Evolutionary conservation across 2,329 filamentous ascomycete species (phyloP).

Genomic region (Colletotrichum falcatum): DNA sequence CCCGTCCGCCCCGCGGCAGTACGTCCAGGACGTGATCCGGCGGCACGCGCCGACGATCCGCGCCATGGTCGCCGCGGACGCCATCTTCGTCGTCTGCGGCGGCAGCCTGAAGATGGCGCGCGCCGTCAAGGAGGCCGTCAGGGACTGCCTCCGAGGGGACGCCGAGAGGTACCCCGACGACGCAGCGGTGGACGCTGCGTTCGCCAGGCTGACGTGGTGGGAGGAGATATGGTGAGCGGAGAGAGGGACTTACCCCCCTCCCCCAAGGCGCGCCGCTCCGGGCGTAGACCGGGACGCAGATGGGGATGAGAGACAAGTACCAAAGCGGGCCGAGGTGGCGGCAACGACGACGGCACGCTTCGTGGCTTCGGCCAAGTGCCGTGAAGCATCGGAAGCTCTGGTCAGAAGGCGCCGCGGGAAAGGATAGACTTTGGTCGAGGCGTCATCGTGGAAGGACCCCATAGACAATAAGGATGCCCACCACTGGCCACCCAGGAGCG

Average conservation of each 20-base stretch:
- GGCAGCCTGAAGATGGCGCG: slow-evolving; percentile 70
- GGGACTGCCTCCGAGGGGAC: slow-evolving; percentile 58
- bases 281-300: not conserved
- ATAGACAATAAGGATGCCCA: not conserved
- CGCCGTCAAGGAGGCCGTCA: slow-evolving; percentile 64
- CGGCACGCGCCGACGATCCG: slow-evolving; percentile 54
- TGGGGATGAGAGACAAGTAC: not conserved
- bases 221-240: slow-evolving; percentile 68
- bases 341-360: not conserved
- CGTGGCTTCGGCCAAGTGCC: not conserved
- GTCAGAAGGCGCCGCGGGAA: not conserved
- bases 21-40: slow-evolving; percentile 67
- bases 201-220: slow-evolving; percentile 60
- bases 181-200: slow-evolving; percentile 52
- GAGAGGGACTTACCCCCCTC: too few relatives aligned
- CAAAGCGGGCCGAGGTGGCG: not conserved
- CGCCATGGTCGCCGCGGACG: slow-evolving; percentile 52
- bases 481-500: too few relatives aligned
- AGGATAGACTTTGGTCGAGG: not conserved
- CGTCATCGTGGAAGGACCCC: not conserved
- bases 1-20: slow-evolving; percentile 59
- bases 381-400: not conserved
- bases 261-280: not conserved
- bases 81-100: slow-evolving; percentile 67
- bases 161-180: slow-evolving; percentile 50